phyloP scores from a whole-genome alignment of 495 filamentous ascomycete species.

The Letharia lupina region DNA sequence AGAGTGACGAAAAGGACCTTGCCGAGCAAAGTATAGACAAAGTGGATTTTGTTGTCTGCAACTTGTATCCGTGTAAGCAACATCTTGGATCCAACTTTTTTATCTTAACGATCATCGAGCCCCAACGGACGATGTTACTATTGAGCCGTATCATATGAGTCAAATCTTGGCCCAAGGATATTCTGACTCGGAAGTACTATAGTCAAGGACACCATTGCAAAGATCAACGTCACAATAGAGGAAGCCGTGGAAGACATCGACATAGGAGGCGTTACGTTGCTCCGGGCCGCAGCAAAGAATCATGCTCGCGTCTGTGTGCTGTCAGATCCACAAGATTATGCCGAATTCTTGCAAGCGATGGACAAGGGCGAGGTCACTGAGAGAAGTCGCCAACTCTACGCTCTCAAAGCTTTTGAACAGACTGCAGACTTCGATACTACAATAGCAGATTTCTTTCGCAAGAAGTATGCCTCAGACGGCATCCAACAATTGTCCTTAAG shows the following conservation, averaged over 20 bases:
- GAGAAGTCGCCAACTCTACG: constrained; percentile 72
- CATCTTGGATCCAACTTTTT: background rate
- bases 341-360: constrained; percentile 85
- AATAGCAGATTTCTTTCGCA: constrained; percentile 95
- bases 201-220: constrained; percentile 94
- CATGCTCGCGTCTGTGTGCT: constrained; percentile 90
- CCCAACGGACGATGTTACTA: background rate
- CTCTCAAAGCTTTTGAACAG: constrained; percentile 95
- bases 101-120: too few relatives aligned
- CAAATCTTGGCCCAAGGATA: background rate
- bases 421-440: constrained; percentile 95
- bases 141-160: background rate
- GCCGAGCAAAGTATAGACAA: constrained; percentile 95
- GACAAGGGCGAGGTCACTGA: constrained; percentile 78
- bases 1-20: constrained; percentile 90
- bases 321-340: constrained; percentile 86
- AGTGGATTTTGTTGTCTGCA: constrained; percentile 97
- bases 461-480: constrained; percentile 84
- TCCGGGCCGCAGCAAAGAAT: constrained; percentile 96
- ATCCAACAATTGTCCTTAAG: constrained; percentile 75
- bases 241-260: constrained; percentile 98
- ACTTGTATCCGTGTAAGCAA: constrained; percentile 53
- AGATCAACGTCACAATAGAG: constrained; percentile 89
- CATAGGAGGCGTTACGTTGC: constrained; percentile 83
- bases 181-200: constrained; percentile 33